phyloP scores from a whole-genome alignment of 164 flowering plant species.

The Tetrastigma voinierianum region DNA sequence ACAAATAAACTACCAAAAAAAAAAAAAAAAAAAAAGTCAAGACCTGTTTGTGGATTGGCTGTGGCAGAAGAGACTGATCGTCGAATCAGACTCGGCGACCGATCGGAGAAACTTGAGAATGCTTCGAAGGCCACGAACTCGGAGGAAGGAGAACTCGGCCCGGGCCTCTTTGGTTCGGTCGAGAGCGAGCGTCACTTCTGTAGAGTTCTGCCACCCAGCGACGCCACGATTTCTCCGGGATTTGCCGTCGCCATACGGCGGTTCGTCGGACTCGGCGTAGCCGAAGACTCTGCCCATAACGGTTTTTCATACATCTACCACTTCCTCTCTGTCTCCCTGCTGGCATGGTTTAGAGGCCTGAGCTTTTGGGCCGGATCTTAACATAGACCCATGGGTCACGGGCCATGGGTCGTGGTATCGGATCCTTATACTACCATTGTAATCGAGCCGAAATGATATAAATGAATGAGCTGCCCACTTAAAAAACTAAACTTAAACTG shows the following conservation, averaged over 20 bases:
- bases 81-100: slow-evolving; percentile 69
- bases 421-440: no score
- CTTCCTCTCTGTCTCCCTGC: slow-evolving; percentile 2
- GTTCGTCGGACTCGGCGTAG: slow-evolving; percentile 12
- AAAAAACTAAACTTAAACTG: no score
- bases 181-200: slow-evolving; percentile 85
- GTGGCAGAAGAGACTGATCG: slow-evolving; percentile 63
- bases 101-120: slow-evolving; percentile 81
- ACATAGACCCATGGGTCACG: no score
- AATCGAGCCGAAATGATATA: no score
- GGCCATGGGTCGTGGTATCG: no score
- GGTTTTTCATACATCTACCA: slow-evolving; percentile 55
- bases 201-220: slow-evolving; percentile 57
- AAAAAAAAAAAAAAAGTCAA: not conserved
- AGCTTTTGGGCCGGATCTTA: no score
- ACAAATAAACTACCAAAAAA: not conserved
- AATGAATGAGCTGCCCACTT: no score
- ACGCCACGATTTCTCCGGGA: slow-evolving; percentile 58
- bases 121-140: slow-evolving; percentile 75
- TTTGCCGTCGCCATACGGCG: slow-evolving; percentile 28
- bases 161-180: slow-evolving; percentile 72
- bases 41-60: slow-evolving; percentile 81
- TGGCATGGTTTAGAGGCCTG: no score
- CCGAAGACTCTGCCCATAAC: slow-evolving; percentile 50
- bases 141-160: slow-evolving; percentile 95